Percentiles rank a stretch among this genome's conserved stretches.
phyloP scores from a whole-genome alignment of 106 monocot genomes.

The Dioscorea dumetorum region DNA sequence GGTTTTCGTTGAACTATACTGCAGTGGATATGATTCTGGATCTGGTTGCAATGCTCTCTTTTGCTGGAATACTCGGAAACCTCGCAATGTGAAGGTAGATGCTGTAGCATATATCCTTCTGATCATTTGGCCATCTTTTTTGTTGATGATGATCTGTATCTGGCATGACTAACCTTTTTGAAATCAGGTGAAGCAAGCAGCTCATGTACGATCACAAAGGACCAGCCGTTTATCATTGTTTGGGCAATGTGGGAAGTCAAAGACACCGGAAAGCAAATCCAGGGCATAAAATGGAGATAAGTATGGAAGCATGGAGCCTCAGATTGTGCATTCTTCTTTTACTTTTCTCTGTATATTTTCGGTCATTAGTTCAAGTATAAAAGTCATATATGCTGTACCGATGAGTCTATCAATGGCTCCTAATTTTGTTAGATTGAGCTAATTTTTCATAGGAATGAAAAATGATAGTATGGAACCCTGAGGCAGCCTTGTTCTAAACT shows the following conservation, averaged over 20 bases:
- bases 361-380: neutral
- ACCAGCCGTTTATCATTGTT: conserved; percentile 22
- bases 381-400: neutral
- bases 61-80: conserved; percentile 48
- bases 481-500: neutral
- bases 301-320: neutral
- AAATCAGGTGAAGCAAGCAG: conserved; percentile 35
- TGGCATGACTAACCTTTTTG: neutral
- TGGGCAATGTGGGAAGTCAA: conserved; percentile 29
- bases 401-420: neutral
- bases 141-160: neutral
- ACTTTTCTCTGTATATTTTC: neutral
- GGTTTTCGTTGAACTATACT: conserved; percentile 4
- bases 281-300: conserved; percentile 3
- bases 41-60: conserved; percentile 50
- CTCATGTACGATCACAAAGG: conserved; percentile 21
- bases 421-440: neutral
- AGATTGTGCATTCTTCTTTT: conserved; percentile 5
- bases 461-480: neutral
- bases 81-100: conserved; percentile 24
- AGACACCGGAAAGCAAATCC: conserved; percentile 15
- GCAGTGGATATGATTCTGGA: conserved; percentile 62
- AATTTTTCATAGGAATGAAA: neutral
- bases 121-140: no score
- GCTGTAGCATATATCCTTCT: no score